Percentiles rank a stretch among this genome's conserved stretches.
phyloP scores from a whole-genome alignment of 768 basidiomycete genomes.

The Pulveroboletus ravenelii region DNA sequence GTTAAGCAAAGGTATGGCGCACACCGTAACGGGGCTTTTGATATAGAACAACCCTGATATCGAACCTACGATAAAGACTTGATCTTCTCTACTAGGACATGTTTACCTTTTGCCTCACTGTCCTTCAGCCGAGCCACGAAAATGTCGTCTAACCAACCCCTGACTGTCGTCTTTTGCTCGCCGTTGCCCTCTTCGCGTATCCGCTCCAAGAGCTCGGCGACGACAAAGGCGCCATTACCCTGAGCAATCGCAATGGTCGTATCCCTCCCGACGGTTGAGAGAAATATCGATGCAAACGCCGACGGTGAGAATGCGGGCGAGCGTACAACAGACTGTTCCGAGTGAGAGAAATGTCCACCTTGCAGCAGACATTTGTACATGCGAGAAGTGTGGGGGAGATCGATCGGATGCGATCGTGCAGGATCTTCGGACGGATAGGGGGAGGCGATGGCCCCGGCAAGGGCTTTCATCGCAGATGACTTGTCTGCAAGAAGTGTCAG shows the following conservation, averaged over 20 bases:
- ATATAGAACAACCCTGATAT: background rate
- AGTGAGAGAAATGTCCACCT: constrained; percentile 81
- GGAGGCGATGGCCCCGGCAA: constrained; percentile 52
- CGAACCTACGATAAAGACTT: constrained; percentile 27
- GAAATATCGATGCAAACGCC: constrained; percentile 56
- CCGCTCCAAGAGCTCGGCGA: constrained; percentile 67
- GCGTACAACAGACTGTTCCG: constrained; percentile 49
- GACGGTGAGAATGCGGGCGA: constrained; percentile 52
- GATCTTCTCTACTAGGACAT: constrained; percentile 61
- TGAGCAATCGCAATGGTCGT: constrained; percentile 51
- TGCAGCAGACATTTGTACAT: constrained; percentile 87
- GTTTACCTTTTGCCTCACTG: constrained; percentile 64
- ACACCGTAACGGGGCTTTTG: constrained; percentile 5
- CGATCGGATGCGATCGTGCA: constrained; percentile 59
- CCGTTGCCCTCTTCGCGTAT: constrained; percentile 39
- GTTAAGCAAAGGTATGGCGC: background rate
- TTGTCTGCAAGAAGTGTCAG: constrained; percentile 53
- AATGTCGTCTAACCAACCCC: constrained; percentile 52
- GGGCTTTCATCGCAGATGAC: constrained; percentile 50
- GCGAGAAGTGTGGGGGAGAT: constrained; percentile 77
- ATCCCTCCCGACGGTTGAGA: constrained; percentile 50
- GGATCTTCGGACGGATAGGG: constrained; percentile 54
- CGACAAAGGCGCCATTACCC: constrained; percentile 66
- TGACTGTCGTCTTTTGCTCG: constrained; percentile 42
- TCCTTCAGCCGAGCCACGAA: constrained; percentile 45